These are phyloP conservation scores for Trichosanthes cucumerina DNA, from an alignment of 306 rosid species.

Conservation along the genomic window DNA sequence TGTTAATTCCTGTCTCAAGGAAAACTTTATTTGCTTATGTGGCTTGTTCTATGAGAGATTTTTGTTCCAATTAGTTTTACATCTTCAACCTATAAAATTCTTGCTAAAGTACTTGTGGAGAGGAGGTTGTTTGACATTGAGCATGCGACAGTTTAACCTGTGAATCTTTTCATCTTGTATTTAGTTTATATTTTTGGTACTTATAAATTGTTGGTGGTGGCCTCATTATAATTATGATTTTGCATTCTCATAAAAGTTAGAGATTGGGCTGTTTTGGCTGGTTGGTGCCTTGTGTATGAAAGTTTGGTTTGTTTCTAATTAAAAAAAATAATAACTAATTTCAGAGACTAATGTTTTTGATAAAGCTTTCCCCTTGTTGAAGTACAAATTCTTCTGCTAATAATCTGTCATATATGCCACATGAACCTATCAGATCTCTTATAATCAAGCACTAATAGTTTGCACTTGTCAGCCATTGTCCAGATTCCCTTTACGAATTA, in stretches of 20 bases:
- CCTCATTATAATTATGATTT: not conserved
- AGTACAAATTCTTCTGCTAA: not conserved
- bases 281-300: not conserved
- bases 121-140: not conserved
- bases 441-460: not conserved
- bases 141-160: not conserved
- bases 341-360: not conserved
- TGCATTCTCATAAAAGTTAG: not conserved
- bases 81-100: too few species aligned
- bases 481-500: not conserved
- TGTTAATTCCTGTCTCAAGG: too few species aligned
- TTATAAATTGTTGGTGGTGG: not conserved
- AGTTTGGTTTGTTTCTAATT: not conserved
- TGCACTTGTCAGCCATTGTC: not conserved
- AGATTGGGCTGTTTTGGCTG: not conserved
- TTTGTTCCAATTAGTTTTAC: too few species aligned
- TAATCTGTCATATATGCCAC: constrained; percentile 7
- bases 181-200: not conserved
- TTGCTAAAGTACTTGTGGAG: too few species aligned
- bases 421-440: not conserved
- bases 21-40: too few species aligned
- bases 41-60: too few species aligned
- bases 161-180: not conserved
- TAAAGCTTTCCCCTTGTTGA: not conserved
- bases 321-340: not conserved